Conservation (phyloP, 768 basidiomycete species). For the Neoboletus subvelutipes region DNA sequence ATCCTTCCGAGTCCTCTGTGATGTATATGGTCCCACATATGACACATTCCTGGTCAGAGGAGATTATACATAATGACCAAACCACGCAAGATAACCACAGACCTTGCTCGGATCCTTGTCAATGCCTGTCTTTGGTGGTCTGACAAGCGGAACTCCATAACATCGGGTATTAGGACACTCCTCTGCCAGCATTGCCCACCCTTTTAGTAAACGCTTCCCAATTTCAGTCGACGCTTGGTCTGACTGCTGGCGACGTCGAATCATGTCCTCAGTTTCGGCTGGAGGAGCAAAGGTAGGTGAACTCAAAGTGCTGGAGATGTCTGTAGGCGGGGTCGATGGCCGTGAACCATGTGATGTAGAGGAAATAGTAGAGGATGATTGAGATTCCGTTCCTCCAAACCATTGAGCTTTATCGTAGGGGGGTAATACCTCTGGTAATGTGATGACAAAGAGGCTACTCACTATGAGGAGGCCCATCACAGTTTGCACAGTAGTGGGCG, state of each 20-base stretch:
- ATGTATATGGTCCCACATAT: slow-evolving; percentile 66
- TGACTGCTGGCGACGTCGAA: slow-evolving; percentile 74
- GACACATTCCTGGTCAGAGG: slow-evolving; percentile 67
- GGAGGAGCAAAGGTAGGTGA: slow-evolving; percentile 65
- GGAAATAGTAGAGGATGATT: slow-evolving; percentile 41
- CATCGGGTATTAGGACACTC: slow-evolving; percentile 72
- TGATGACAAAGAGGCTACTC: slow-evolving; percentile 17
- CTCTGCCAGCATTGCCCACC: slow-evolving; percentile 89
- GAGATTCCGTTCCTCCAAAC: slow-evolving; percentile 28
- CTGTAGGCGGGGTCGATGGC: slow-evolving; percentile 77
- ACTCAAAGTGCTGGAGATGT: slow-evolving; percentile 58
- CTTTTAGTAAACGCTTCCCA: slow-evolving; percentile 71
- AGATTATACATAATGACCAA: slow-evolving; percentile 1
- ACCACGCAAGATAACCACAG: slow-evolving; percentile 14
- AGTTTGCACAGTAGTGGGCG: slow-evolving; percentile 61
- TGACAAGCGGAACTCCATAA: slow-evolving; percentile 80
- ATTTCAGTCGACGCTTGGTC: slow-evolving; percentile 79
- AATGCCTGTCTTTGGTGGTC: slow-evolving; percentile 64
- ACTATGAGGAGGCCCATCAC: slow-evolving; percentile 44
- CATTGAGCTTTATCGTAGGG: slow-evolving; percentile 14
- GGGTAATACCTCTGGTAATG: slow-evolving; percentile 2
- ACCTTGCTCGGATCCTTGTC: slow-evolving; percentile 70
- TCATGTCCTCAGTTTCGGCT: slow-evolving; percentile 62
- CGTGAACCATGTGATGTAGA: slow-evolving; percentile 56
- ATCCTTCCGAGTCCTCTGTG: slow-evolving; percentile 53